Conservation (phyloP, 148 eudicot genomes). For the Camellia japonica region DNA sequence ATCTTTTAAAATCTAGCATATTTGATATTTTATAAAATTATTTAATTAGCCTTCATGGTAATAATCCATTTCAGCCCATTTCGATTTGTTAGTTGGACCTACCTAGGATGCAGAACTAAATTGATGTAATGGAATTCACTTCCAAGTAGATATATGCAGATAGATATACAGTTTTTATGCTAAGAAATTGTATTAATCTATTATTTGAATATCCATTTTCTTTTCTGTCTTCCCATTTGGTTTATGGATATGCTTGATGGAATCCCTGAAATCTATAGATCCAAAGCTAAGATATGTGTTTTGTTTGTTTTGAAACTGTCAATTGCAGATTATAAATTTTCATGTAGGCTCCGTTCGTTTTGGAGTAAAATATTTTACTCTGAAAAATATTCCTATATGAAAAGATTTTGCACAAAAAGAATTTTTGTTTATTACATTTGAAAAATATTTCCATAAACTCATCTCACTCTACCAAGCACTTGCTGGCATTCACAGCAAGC, state of each 20-base stretch:
- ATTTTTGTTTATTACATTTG: too few relatives aligned
- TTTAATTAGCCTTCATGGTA: neutral
- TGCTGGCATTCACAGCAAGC: too few relatives aligned
- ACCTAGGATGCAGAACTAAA: neutral
- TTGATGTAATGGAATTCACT: neutral
- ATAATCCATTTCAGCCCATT: neutral
- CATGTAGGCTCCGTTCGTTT: too few relatives aligned
- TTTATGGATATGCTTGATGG: neutral
- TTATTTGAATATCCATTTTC: neutral
- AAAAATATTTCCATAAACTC: too few relatives aligned
- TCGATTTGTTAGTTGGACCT: neutral
- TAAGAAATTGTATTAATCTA: neutral
- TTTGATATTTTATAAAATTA: neutral
- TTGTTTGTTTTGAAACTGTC: too few relatives aligned
- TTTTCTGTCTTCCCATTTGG: neutral
- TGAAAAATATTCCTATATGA: too few relatives aligned
- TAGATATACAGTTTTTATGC: neutral
- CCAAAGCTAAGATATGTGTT: too few relatives aligned
- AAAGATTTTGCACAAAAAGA: too few relatives aligned
- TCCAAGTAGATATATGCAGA: neutral
- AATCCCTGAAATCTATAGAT: too few relatives aligned
- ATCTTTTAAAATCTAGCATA: neutral
- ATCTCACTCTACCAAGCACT: too few relatives aligned
- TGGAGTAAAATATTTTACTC: too few relatives aligned
- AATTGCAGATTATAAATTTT: too few relatives aligned